Percentiles rank a stretch among this genome's conserved stretches.
Evolutionary conservation across 495 filamentous ascomycete genomes (phyloP).

Genomic region (Daldinia loculata): DNA sequence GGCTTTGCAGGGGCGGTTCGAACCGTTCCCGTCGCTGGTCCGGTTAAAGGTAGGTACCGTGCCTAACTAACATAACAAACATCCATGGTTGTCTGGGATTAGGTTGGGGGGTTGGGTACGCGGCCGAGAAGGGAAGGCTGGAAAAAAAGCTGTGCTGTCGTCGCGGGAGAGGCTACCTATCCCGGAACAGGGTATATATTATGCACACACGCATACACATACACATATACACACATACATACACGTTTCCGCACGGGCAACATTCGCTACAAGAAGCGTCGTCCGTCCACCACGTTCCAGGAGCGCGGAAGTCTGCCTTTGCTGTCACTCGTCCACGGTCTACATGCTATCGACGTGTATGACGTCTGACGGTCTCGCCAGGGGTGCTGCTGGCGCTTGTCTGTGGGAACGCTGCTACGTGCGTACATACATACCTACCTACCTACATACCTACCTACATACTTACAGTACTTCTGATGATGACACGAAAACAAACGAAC

Average conservation of each 20-base stretch:
- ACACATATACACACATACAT: neutral
- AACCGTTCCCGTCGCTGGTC: neutral
- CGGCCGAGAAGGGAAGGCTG: neutral
- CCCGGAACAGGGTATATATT: neutral
- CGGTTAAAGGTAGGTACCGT: conserved; percentile 7
- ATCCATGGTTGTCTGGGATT: neutral
- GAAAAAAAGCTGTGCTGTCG: neutral
- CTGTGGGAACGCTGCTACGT: conserved; percentile 6
- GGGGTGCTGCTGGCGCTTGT: conserved; percentile 8
- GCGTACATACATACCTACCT: neutral
- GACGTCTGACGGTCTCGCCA: conserved; percentile 1
- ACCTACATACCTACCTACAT: no score
- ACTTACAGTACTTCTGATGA: neutral
- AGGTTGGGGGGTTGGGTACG: neutral
- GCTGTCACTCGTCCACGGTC: neutral
- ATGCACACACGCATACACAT: neutral
- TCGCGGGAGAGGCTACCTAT: neutral
- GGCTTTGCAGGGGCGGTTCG: conserved; percentile 5
- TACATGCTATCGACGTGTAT: conserved; percentile 3
- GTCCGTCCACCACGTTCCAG: conserved; percentile 8
- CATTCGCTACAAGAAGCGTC: neutral
- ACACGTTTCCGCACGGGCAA: neutral
- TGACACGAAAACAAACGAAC: neutral
- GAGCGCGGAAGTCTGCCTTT: neutral
- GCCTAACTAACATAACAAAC: neutral